Evolutionary conservation across 2,329 filamentous ascomycete species (phyloP).

Genomic region (Nigrospora sphaerica): DNA sequence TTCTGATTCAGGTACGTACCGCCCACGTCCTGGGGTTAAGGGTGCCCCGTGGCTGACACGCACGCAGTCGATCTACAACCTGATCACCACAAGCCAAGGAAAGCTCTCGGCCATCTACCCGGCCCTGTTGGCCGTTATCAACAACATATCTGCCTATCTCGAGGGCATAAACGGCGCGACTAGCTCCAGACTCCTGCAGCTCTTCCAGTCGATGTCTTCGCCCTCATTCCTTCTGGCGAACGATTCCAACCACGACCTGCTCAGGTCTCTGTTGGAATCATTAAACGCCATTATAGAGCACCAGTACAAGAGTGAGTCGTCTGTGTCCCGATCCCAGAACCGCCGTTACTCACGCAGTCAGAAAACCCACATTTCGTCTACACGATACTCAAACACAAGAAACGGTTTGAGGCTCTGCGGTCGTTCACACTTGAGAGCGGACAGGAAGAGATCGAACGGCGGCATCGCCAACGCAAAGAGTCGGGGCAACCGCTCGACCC

Average conservation of each 20-base stretch:
- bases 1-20: constrained; percentile 72
- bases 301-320: constrained; percentile 63
- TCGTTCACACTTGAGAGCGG: constrained; percentile 88
- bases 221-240: constrained; percentile 89
- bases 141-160: constrained; percentile 83
- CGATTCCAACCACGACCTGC: constrained; percentile 77
- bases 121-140: constrained; percentile 83
- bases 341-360: constrained; percentile 20
- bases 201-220: constrained; percentile 88
- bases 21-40: background rate
- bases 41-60: constrained; percentile 11
- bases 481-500: constrained; percentile 40
- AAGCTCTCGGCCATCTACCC: constrained; percentile 88
- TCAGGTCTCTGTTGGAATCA: constrained; percentile 78
- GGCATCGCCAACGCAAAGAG: constrained; percentile 65
- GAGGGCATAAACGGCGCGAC: constrained; percentile 68
- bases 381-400: constrained; percentile 70
- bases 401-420: constrained; percentile 76
- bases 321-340: no score
- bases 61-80: constrained; percentile 72
- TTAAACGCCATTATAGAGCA: constrained; percentile 88
- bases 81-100: constrained; percentile 87
- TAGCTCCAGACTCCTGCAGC: constrained; percentile 75
- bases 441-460: constrained; percentile 81
- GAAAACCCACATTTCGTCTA: constrained; percentile 79